Conservation (phyloP, 345 rosid genomes). For the Passiflora organensis region DNA sequence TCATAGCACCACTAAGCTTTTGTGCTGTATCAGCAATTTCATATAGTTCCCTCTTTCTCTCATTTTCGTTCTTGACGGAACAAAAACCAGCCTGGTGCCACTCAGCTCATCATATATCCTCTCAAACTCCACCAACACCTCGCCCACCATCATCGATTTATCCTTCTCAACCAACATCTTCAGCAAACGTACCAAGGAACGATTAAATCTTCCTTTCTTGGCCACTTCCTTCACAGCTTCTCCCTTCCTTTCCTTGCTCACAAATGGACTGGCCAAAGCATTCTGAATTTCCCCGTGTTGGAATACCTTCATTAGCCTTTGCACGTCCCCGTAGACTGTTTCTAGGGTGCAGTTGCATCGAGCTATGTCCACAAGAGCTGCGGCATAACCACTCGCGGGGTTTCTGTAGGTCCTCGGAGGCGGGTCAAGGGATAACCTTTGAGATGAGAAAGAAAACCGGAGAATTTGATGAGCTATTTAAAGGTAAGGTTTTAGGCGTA, state of each 20-base stretch:
- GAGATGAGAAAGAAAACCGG: conserved; percentile 24
- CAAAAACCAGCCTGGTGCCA: conserved; percentile 32
- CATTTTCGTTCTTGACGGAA: conserved; percentile 31
- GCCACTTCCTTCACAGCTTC: conserved; percentile 34
- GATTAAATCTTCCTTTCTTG: conserved; percentile 34
- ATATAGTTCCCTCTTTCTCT: conserved; percentile 18
- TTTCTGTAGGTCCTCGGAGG: conserved; percentile 33
- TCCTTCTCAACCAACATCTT: conserved; percentile 47
- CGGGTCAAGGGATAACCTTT: conserved; percentile 9
- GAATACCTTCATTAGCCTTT: conserved; percentile 31
- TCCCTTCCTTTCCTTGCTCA: conserved; percentile 37
- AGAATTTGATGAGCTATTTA: conserved; percentile 12
- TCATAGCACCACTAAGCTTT: conserved; percentile 24
- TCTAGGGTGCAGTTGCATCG: conserved; percentile 43
- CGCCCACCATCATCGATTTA: conserved; percentile 35
- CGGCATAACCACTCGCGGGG: conserved; percentile 66
- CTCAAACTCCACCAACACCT: conserved; percentile 60
- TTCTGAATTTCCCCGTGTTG: conserved; percentile 16
- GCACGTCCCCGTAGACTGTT: conserved; percentile 40
- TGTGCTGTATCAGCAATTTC: conserved; percentile 26
- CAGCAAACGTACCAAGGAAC: conserved; percentile 42
- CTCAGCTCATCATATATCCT: conserved; percentile 46
- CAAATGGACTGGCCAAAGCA: conserved; percentile 30
- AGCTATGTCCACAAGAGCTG: conserved; percentile 60
- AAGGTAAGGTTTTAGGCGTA: conserved; percentile 13